A percentile compares a stretch with the other conserved stretches of the same genome.
phyloP scores from a whole-genome alignment of 208 protist species.

The Leishmania martiniquensis region DNA sequence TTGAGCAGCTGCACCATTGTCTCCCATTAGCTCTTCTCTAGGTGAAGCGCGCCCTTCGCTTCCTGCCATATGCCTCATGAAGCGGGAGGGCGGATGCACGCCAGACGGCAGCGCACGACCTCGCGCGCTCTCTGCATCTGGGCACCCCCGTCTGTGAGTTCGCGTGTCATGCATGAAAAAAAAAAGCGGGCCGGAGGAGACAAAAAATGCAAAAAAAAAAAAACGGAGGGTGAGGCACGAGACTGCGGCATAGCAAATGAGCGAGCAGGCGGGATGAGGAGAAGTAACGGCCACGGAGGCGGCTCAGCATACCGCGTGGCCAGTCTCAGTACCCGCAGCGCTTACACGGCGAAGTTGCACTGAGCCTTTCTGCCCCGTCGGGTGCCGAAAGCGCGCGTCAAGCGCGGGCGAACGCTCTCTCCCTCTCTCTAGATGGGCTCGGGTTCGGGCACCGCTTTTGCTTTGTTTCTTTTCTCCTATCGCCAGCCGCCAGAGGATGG shows the following conservation, averaged over 20 bases:
- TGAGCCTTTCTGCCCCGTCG: background rate
- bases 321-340: background rate
- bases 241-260: background rate
- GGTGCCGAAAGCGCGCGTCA: background rate
- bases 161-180: background rate
- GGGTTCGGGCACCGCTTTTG: background rate
- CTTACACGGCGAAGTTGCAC: background rate
- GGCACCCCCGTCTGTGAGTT: background rate
- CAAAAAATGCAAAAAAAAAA: background rate
- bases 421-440: background rate
- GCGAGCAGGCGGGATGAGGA: background rate
- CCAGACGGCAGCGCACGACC: background rate
- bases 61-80: background rate
- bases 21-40: background rate
- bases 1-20: background rate
- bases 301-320: background rate
- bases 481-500: background rate
- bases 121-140: background rate
- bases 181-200: background rate
- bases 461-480: background rate
- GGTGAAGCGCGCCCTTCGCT: background rate
- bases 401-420: background rate
- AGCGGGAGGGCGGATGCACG: background rate
- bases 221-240: background rate
- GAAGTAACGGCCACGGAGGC: background rate